phyloP scores from a whole-genome alignment of 371 early-diverging fungal genomes.

The Catenaria anguillulae region DNA sequence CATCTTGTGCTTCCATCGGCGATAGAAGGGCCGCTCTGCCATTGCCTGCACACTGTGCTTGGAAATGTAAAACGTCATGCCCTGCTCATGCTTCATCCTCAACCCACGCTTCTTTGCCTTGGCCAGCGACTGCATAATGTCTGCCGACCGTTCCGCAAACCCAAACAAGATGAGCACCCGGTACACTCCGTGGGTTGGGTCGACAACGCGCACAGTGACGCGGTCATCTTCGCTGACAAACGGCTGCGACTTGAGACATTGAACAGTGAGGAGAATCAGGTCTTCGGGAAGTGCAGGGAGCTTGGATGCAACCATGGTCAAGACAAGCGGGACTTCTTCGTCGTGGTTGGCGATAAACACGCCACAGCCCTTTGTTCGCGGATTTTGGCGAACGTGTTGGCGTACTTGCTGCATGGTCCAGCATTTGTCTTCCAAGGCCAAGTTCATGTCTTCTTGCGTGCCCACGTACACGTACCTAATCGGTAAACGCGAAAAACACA shows the following conservation, averaged over 20 bases:
- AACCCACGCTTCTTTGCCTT: neutral
- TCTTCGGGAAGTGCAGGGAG: conserved; percentile 2
- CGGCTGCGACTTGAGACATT: neutral
- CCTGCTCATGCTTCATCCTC: neutral
- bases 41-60: neutral
- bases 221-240: conserved; percentile 7
- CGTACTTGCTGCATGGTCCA: conserved; percentile 1
- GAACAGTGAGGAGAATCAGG: neutral
- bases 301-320: neutral
- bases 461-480: neutral
- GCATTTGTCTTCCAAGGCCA: neutral
- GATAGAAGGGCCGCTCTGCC: neutral
- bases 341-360: conserved; percentile 4
- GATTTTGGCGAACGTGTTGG: conserved; percentile 1
- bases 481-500: too few species aligned
- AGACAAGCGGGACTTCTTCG: conserved; percentile 6
- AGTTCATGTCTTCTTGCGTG: neutral
- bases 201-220: neutral
- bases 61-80: neutral
- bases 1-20: neutral
- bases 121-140: neutral
- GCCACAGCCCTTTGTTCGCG: neutral
- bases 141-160: conserved; percentile 1
- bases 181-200: neutral
- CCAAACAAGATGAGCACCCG: neutral